Percentiles rank a stretch among this genome's conserved stretches.
phyloP scores from a whole-genome alignment of 2,329 filamentous ascomycete species.

The Colletotrichum trifolii region DNA sequence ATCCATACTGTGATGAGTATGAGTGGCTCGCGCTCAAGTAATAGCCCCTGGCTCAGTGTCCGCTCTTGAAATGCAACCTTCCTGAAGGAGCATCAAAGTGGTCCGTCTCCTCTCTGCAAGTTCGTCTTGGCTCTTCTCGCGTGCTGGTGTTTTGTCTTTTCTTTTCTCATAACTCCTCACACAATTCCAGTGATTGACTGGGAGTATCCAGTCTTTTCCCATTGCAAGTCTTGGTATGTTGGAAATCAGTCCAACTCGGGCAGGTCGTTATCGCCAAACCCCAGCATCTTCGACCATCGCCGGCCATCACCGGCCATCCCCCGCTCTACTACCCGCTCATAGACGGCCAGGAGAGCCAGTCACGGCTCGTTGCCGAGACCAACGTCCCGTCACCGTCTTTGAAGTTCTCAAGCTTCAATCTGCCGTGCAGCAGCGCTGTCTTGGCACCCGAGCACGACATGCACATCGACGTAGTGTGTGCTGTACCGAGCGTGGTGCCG shows the following conservation, averaged over 20 bases:
- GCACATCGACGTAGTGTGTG: background rate
- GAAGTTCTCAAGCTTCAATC: slow-evolving; percentile 22
- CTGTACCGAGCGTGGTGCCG: no score
- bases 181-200: no score
- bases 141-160: background rate
- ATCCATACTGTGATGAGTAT: no score
- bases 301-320: background rate
- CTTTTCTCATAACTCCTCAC: background rate
- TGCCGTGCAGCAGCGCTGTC: slow-evolving; percentile 1
- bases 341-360: slow-evolving; percentile 14
- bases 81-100: slow-evolving; percentile 26
- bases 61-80: slow-evolving; percentile 33
- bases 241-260: slow-evolving; percentile 27
- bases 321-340: no score
- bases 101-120: slow-evolving; percentile 1
- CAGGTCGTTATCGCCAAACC: slow-evolving; percentile 16
- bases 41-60: background rate
- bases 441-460: slow-evolving; percentile 24
- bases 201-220: no score
- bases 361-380: slow-evolving; percentile 18
- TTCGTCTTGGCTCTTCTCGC: slow-evolving; percentile 27
- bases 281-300: slow-evolving; percentile 9
- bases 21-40: background rate
- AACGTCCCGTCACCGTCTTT: background rate
- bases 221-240: slow-evolving; percentile 7